These are phyloP conservation scores for Termitomyces sp. DNA, from an alignment of 768 basidiomycete species.

Conservation along the genomic window DNA sequence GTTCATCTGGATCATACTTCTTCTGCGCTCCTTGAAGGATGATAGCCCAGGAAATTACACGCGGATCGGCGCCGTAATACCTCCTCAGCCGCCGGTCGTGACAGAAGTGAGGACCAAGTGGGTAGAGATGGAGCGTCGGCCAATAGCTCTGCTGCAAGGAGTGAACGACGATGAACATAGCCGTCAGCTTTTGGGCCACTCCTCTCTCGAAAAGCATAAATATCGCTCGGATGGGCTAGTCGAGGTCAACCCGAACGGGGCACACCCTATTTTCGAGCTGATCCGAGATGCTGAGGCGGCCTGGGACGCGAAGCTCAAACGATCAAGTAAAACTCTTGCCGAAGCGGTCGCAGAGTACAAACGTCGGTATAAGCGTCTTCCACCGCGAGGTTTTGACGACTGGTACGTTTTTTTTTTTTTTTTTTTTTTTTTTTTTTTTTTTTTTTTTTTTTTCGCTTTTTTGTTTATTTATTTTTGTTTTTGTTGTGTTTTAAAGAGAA, in stretches of 20 bases:
- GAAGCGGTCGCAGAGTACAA: slow-evolving; percentile 78
- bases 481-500: no score
- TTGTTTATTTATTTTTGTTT: no score
- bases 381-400: slow-evolving; percentile 80
- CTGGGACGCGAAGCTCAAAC: slow-evolving; percentile 55
- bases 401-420: no score
- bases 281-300: slow-evolving; percentile 66
- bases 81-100: not conserved
- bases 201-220: slow-evolving; percentile 23
- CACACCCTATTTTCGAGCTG: slow-evolving; percentile 78
- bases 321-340: slow-evolving; percentile 68
- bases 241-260: slow-evolving; percentile 32
- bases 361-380: slow-evolving; percentile 64
- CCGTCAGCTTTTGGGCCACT: slow-evolving; percentile 30
- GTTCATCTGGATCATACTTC: not conserved
- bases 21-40: not conserved
- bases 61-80: not conserved
- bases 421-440: no score
- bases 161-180: not conserved
- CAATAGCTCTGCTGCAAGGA: not conserved
- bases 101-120: not conserved
- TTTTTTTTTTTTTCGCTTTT: no score
- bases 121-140: not conserved
- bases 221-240: slow-evolving; percentile 37
- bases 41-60: not conserved